These are phyloP conservation scores for Hypoxylon fuscum DNA, from an alignment of 495 filamentous ascomycete species.

Conservation along the genomic window DNA sequence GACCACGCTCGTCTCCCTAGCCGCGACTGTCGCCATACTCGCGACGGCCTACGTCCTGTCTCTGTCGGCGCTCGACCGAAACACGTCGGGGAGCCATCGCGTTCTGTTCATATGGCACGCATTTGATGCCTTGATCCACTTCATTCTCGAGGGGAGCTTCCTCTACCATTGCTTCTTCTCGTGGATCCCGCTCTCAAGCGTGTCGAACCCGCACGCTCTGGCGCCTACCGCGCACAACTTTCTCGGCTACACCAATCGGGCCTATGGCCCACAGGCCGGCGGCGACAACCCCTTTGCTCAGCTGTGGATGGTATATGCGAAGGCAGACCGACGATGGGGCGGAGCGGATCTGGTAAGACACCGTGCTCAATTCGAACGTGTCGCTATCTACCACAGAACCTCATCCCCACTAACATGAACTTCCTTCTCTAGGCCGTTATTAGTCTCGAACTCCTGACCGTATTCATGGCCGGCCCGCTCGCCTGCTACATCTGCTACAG, in stretches of 20 bases:
- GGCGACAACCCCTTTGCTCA: conserved; percentile 65
- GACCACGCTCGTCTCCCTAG: conserved; percentile 63
- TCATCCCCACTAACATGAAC: conserved; percentile 21
- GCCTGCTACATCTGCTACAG: conserved; percentile 76
- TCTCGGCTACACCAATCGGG: conserved; percentile 55
- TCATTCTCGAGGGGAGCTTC: conserved; percentile 88
- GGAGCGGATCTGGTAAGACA: conserved; percentile 70
- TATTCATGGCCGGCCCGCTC: conserved; percentile 77
- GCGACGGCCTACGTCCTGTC: conserved; percentile 56
- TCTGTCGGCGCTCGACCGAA: conserved; percentile 48
- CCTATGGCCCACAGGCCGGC: conserved; percentile 80
- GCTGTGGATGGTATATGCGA: conserved; percentile 93
- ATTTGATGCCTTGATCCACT: conserved; percentile 90
- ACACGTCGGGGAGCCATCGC: conserved; percentile 56
- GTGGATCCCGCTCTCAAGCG: conserved; percentile 55
- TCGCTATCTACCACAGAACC: too few relatives aligned
- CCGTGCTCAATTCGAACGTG: not conserved
- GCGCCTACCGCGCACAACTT: conserved; percentile 55
- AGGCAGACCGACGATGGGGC: conserved; percentile 86
- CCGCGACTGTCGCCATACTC: conserved; percentile 59
- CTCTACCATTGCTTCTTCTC: conserved; percentile 93
- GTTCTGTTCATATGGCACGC: conserved; percentile 93
- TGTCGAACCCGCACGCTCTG: conserved; percentile 38
- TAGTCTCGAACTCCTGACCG: conserved; percentile 85
- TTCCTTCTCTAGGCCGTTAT: conserved; percentile 65